Evolutionary conservation across 495 filamentous ascomycete genomes (phyloP).

Genomic region (Pyronema omphalodes): DNA sequence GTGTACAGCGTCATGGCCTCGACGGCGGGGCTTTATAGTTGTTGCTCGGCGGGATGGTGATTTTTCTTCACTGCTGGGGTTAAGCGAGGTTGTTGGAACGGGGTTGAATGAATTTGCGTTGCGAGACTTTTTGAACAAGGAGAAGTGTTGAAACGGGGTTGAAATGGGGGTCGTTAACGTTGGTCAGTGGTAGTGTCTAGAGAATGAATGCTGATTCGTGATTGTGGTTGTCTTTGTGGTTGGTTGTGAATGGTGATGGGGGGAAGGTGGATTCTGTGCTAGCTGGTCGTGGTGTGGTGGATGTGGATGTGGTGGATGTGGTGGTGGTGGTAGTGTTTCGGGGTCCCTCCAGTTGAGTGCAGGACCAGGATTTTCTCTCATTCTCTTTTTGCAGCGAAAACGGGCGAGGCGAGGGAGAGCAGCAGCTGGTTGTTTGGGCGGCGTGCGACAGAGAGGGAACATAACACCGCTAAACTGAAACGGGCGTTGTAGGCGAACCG

Average conservation of each 20-base stretch:
- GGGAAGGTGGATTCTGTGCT: background rate
- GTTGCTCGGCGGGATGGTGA: background rate
- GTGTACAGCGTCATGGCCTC: background rate
- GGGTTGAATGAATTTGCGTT: no score
- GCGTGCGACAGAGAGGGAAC: background rate
- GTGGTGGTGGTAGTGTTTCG: background rate
- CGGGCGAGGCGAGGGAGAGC: background rate
- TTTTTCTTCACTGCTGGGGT: no score
- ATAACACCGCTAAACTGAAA: background rate
- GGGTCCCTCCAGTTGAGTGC: no score
- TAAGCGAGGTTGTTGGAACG: background rate
- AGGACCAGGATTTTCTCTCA: background rate
- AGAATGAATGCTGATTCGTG: background rate
- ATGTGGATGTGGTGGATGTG: background rate
- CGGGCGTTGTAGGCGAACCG: background rate
- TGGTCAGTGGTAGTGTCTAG: no score
- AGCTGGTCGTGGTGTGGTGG: no score
- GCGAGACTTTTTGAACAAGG: background rate
- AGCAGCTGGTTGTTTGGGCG: constrained; percentile 1
- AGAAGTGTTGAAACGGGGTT: background rate
- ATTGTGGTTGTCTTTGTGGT: background rate
- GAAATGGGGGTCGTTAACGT: background rate
- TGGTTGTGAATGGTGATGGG: background rate
- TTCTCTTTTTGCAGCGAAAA: no score
- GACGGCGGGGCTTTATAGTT: background rate